Conservation (phyloP, 805 yeast species). For the Ogataea methylovora region DNA sequence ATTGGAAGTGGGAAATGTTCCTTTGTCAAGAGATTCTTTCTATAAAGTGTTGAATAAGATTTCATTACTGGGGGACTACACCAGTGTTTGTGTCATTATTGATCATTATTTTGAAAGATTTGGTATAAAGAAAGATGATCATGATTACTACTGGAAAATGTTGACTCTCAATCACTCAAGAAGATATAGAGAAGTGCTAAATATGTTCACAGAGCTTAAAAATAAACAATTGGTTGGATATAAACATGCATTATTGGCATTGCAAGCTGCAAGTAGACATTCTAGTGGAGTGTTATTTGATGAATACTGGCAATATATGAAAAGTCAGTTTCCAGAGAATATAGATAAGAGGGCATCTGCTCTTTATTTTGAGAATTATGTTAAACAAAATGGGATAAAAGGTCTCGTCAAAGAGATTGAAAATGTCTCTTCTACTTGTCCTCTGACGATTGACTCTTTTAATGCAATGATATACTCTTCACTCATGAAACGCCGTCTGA, state of each 20-base stretch:
- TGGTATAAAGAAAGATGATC: constrained; percentile 6
- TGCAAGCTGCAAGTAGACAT: constrained; percentile 16
- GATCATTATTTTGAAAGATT: constrained; percentile 17
- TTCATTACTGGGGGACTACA: constrained; percentile 16
- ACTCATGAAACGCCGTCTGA: no score
- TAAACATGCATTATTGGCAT: constrained; percentile 12
- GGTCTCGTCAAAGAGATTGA: not conserved
- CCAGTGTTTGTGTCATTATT: constrained; percentile 7
- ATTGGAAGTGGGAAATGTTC: constrained; percentile 1
- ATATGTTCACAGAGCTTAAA: not conserved
- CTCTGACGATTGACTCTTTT: no score
- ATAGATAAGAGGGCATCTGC: not conserved
- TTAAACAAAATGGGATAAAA: not conserved
- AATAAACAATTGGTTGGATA: constrained; percentile 5
- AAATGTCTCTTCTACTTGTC: no score
- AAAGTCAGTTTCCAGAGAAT: not conserved
- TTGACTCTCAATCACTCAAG: constrained; percentile 15
- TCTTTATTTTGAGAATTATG: not conserved
- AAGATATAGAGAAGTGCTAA: constrained; percentile 7
- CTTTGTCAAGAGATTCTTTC: constrained; percentile 8
- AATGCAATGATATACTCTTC: no score
- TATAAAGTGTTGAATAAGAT: constrained; percentile 13
- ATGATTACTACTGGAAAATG: constrained; percentile 18
- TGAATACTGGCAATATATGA: no score
- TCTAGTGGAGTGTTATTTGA: no score